Evolutionary conservation across 495 filamentous ascomycete genomes (phyloP).

Genomic region (Trichoderma reesei): DNA sequence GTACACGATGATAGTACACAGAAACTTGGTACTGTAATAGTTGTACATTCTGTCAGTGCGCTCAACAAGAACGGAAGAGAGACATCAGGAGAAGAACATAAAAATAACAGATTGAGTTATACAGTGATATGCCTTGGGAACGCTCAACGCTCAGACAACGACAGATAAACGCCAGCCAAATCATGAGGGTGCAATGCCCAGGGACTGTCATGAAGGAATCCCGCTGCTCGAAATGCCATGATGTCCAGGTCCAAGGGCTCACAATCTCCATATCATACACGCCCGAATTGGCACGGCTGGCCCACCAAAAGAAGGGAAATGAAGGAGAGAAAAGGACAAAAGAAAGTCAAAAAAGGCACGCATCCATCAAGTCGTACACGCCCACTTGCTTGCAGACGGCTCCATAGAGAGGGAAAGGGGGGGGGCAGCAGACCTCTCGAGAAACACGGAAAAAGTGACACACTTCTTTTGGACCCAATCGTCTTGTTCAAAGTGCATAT

Average conservation of each 20-base stretch:
- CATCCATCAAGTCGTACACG: constrained; percentile 4
- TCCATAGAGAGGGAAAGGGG: neutral
- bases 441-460: neutral
- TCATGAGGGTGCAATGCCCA: neutral
- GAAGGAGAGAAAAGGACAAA: constrained; percentile 11
- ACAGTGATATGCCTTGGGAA: constrained; percentile 1
- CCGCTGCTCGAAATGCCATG: neutral
- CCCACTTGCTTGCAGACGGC: constrained; percentile 2
- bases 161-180: neutral
- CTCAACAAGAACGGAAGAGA: neutral
- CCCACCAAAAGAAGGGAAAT: neutral
- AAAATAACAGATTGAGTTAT: neutral
- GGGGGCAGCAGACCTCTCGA: neutral
- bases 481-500: constrained; percentile 10
- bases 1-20: neutral
- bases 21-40: neutral
- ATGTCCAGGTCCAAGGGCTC: too few relatives aligned
- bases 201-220: neutral
- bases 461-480: neutral
- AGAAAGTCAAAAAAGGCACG: neutral
- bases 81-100: neutral
- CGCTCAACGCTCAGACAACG: constrained; percentile 3
- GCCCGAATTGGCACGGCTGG: neutral
- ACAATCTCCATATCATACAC: neutral
- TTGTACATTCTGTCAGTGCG: neutral